Conservation (phyloP, 1,139 yeast species). For the Hemisphaericaspora xylanilytica region DNA sequence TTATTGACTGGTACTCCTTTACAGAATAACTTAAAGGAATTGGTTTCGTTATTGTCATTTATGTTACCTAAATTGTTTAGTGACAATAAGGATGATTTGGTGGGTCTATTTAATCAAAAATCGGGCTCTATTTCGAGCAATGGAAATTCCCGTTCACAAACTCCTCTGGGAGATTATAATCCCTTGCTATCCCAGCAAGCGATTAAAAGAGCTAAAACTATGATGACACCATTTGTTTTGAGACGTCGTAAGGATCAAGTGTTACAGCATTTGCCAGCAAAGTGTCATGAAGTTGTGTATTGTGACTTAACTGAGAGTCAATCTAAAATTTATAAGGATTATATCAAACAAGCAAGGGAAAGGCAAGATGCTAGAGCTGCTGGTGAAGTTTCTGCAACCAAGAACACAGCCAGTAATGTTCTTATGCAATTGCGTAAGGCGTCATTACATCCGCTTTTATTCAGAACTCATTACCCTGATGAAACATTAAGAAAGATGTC, state of each 20-base stretch:
- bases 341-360: conserved; percentile 48
- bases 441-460: conserved; percentile 69
- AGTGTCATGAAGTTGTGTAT: conserved; percentile 58
- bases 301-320: conserved; percentile 67
- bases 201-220: conserved; percentile 85
- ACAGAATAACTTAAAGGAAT: conserved; percentile 86
- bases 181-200: conserved; percentile 90
- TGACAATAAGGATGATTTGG: conserved; percentile 79
- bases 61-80: conserved; percentile 82
- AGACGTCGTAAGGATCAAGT: conserved; percentile 93
- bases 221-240: conserved; percentile 97
- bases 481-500: conserved; percentile 63
- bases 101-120: conserved; percentile 78
- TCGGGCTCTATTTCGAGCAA: conserved; percentile 41
- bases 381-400: conserved; percentile 35
- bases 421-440: conserved; percentile 75
- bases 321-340: conserved; percentile 54
- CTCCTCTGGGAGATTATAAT: conserved; percentile 49
- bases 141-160: conserved; percentile 4
- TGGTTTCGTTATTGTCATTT: conserved; percentile 85
- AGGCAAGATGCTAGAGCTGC: conserved; percentile 51
- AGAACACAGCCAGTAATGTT: conserved; percentile 48
- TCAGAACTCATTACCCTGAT: conserved; percentile 62
- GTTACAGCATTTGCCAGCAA: conserved; percentile 79
- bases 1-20: conserved; percentile 95